Conservation (phyloP, 768 basidiomycete genomes). For the Terana coerulea region DNA sequence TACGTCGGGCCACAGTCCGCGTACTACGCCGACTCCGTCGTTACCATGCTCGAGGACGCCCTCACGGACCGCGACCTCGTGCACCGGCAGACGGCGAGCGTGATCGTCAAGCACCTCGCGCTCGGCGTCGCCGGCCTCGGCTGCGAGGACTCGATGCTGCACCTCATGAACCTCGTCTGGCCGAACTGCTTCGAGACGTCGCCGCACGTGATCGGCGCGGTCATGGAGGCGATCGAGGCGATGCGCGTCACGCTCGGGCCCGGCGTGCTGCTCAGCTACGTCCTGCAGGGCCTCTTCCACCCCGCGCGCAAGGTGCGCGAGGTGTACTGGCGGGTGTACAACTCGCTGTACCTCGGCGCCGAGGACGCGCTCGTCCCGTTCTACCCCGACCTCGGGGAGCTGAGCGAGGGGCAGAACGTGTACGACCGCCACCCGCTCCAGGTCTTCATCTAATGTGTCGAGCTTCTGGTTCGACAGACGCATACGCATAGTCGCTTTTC, state of each 20-base stretch:
- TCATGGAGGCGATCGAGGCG: conserved; percentile 97
- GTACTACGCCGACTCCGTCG: conserved; percentile 95
- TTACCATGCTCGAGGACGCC: conserved; percentile 97
- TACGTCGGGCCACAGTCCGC: conserved; percentile 97
- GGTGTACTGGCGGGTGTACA: conserved; percentile 97
- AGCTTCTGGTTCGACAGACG: not conserved
- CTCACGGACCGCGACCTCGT: conserved; percentile 97
- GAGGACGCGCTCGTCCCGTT: conserved; percentile 91
- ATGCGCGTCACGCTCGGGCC: conserved; percentile 97
- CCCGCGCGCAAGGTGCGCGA: conserved; percentile 96
- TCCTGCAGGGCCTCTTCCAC: conserved; percentile 94
- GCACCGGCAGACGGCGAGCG: conserved; percentile 95
- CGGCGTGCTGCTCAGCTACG: conserved; percentile 87
- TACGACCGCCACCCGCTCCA: conserved; percentile 84
- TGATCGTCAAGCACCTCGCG: conserved; percentile 97
- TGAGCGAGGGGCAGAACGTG: conserved; percentile 85
- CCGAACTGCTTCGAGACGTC: conserved; percentile 99
- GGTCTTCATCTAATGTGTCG: conserved; percentile 59
- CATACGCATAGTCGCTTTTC: not conserved
- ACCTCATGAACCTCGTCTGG: conserved; percentile 98
- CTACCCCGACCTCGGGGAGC: conserved; percentile 86
- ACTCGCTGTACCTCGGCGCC: conserved; percentile 89
- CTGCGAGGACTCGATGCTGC: conserved; percentile 96
- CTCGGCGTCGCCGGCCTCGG: conserved; percentile 96
- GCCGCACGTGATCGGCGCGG: conserved; percentile 96